Percentiles rank a stretch among this genome's conserved stretches.
Conservation (phyloP, 352 stramenopile genomes). For the Pythium guiyangense region DNA sequence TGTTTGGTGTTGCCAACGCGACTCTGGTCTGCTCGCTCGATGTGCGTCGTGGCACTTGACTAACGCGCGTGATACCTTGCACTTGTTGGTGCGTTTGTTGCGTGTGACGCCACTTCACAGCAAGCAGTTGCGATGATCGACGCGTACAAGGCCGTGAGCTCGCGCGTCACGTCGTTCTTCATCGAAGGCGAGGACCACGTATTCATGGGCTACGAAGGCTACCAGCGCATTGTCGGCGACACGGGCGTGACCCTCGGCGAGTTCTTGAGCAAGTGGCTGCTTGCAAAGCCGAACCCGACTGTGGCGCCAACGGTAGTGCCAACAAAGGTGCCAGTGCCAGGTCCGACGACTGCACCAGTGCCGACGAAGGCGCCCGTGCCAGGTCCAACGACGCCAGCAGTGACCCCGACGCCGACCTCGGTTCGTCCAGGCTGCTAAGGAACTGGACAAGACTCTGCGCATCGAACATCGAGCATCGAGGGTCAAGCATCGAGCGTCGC, state of each 20-base stretch:
- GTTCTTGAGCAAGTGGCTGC: too few relatives aligned
- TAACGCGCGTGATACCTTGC: too few relatives aligned
- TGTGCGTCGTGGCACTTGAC: too few relatives aligned
- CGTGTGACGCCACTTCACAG: neutral
- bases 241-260: conserved; percentile 17
- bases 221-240: conserved; percentile 21
- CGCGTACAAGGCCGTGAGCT: conserved; percentile 32
- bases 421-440: conserved; percentile 1
- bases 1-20: too few relatives aligned
- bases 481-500: too few relatives aligned
- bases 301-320: neutral
- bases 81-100: too few relatives aligned
- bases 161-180: conserved; percentile 37
- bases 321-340: neutral
- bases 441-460: too few relatives aligned
- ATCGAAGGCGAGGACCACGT: conserved; percentile 43
- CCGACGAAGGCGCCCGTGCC: too few relatives aligned
- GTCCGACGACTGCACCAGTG: neutral
- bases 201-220: conserved; percentile 28
- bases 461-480: too few relatives aligned
- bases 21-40: too few relatives aligned
- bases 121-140: conserved; percentile 30
- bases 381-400: too few relatives aligned
- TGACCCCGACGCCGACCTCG: neutral
- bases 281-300: conserved; percentile 2